phyloP scores from a whole-genome alignment of 2,329 filamentous ascomycete genomes.

The Apiospora arundinis region DNA sequence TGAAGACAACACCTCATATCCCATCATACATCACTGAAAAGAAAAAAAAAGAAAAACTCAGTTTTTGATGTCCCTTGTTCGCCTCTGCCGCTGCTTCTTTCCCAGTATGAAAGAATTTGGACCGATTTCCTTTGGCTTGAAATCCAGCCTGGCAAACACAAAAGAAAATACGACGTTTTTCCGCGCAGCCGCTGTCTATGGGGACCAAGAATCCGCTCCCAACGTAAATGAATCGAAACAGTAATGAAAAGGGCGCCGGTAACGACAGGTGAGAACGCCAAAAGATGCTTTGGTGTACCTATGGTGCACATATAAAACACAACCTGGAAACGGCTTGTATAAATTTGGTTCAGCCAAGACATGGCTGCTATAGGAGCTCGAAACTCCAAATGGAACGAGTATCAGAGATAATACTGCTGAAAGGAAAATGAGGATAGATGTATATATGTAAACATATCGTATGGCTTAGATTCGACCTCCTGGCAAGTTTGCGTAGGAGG shows the following conservation, averaged over 20 bases:
- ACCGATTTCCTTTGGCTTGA: background rate
- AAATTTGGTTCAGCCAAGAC: background rate
- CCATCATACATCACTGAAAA: conserved; percentile 13
- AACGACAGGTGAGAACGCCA: conserved; percentile 15
- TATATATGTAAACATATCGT: background rate
- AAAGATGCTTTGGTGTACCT: background rate
- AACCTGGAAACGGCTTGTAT: background rate
- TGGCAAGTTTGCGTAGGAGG: conserved; percentile 20
- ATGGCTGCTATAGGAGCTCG: background rate
- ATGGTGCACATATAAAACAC: background rate
- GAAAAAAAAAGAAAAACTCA: background rate
- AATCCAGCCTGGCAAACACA: background rate
- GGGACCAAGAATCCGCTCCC: conserved; percentile 5
- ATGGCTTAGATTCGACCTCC: conserved; percentile 9
- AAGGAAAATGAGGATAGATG: background rate
- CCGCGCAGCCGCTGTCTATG: conserved; percentile 17
- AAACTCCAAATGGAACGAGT: background rate
- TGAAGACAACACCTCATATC: conserved; percentile 12
- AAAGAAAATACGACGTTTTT: conserved; percentile 2
- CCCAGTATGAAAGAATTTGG: background rate
- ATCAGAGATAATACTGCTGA: background rate
- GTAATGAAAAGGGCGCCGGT: conserved; percentile 4
- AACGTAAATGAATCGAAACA: background rate
- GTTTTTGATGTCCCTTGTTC: conserved; percentile 12
- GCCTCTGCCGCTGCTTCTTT: background rate